Evolutionary conservation across 1,284 basidiomycete genomes (phyloP).

Genomic region (Sanguinoderma infundibulare): DNA sequence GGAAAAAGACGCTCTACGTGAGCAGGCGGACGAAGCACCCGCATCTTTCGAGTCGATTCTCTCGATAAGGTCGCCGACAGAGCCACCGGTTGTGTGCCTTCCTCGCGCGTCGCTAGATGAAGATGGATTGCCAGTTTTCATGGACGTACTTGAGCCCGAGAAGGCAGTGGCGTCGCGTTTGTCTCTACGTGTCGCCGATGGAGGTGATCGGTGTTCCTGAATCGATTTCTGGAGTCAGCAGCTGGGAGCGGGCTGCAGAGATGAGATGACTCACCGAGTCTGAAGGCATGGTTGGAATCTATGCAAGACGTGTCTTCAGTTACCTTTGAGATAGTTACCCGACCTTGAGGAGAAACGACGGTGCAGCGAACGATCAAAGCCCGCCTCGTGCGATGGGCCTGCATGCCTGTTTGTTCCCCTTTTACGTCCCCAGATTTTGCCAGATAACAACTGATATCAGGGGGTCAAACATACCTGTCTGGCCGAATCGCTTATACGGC

Average conservation of each 20-base stretch:
- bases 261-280: not conserved
- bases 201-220: not conserved
- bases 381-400: not conserved
- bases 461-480: not conserved
- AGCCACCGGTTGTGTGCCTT: not conserved
- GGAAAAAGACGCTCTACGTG: not conserved
- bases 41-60: not conserved
- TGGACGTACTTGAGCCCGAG: too few relatives aligned
- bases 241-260: not conserved
- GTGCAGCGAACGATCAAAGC: not conserved
- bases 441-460: not conserved
- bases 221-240: not conserved
- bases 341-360: not conserved
- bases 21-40: not conserved
- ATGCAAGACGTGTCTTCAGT: not conserved
- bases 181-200: not conserved
- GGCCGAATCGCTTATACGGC: too few relatives aligned
- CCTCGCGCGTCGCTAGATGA: not conserved
- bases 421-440: not conserved
- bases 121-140: not conserved
- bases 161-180: not conserved
- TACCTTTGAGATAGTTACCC: not conserved
- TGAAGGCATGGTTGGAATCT: not conserved
- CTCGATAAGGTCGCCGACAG: not conserved
- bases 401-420: not conserved